Evolutionary conservation across 2,329 filamentous ascomycete species (phyloP).

Genomic region (Fusarium cyanostomum): DNA sequence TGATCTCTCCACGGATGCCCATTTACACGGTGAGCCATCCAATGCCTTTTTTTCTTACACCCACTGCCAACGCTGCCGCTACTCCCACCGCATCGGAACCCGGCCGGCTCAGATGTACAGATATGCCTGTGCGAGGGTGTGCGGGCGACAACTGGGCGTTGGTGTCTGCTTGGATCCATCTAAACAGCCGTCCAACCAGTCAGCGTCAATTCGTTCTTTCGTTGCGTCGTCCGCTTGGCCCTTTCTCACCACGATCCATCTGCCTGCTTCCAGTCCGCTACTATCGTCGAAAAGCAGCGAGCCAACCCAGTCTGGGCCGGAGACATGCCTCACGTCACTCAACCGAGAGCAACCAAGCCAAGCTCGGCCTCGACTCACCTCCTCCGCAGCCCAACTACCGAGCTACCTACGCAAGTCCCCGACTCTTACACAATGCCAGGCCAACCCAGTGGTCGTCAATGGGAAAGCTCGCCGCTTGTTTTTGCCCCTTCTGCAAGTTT

Average conservation of each 20-base stretch:
- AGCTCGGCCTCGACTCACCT: constrained; percentile 26
- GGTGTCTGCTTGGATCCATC: constrained; percentile 42
- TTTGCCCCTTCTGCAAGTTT: constrained; percentile 36
- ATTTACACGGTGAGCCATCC: constrained; percentile 35
- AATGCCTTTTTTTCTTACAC: constrained; percentile 18
- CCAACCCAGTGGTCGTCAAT: constrained; percentile 28
- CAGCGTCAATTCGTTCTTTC: constrained; percentile 37
- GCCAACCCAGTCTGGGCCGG: constrained; percentile 31
- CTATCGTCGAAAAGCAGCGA: constrained; percentile 38
- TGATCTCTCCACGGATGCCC: constrained; percentile 24
- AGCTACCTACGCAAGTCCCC: constrained; percentile 3
- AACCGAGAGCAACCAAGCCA: constrained; percentile 28
- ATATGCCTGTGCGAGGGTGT: constrained; percentile 38
- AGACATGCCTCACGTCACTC: constrained; percentile 43
- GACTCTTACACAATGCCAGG: constrained; percentile 27
- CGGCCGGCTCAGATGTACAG: constrained; percentile 37
- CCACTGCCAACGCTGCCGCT: constrained; percentile 33
- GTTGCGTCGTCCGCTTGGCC: constrained; percentile 32
- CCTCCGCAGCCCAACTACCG: constrained; percentile 30
- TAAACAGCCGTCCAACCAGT: constrained; percentile 34
- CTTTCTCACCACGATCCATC: constrained; percentile 34
- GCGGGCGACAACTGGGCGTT: too few relatives aligned
- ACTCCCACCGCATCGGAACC: constrained; percentile 39
- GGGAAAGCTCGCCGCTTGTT: constrained; percentile 23
- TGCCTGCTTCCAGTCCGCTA: constrained; percentile 24